Conservation (phyloP, 305 asterid species). For the Fraxinus angustifolia region DNA sequence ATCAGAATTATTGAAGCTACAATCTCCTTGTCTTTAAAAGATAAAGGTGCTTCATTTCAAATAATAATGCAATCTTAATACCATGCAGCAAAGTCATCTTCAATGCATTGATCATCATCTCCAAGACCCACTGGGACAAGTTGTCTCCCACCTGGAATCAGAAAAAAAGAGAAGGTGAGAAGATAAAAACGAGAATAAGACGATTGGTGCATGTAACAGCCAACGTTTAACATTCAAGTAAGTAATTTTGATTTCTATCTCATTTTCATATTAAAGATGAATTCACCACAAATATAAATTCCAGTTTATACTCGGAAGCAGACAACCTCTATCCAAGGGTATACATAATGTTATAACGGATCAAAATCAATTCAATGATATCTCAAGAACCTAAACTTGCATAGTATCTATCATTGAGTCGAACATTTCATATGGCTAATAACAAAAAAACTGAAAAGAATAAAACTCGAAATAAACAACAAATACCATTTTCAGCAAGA, state of each 20-base stretch:
- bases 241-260: background rate
- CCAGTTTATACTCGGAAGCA: background rate
- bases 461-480: background rate
- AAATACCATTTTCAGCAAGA: constrained; percentile 67
- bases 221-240: background rate
- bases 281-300: background rate
- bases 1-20: background rate
- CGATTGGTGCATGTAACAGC: background rate
- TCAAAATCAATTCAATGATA: background rate
- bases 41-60: background rate
- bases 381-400: background rate
- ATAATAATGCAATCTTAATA: background rate
- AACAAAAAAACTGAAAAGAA: background rate
- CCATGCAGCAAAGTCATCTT: background rate
- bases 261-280: background rate
- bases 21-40: background rate
- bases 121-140: constrained; percentile 48
- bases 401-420: background rate
- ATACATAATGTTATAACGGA: background rate
- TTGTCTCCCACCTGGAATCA: constrained; percentile 64
- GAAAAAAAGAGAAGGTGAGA: constrained; percentile 12
- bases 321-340: background rate
- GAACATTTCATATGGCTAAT: background rate
- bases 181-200: constrained; percentile 10
- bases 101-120: background rate